Base-by-base conservation (phyloP, 345 rosid species). In the Clarkia xantiana region DNA sequence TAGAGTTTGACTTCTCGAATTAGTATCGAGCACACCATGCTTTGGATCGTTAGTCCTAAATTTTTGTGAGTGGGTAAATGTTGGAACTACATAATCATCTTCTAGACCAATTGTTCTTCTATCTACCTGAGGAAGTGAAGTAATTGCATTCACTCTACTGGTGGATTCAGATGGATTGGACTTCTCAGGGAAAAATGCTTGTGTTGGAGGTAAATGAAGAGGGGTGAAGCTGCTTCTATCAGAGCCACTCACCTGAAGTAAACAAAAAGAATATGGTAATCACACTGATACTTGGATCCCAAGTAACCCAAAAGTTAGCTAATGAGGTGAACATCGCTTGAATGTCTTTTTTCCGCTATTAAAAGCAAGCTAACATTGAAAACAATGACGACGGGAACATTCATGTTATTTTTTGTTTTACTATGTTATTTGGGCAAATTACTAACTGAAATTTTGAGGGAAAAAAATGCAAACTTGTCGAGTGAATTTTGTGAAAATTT, bases 191-290 rank as follows among this genome's bases (percentile, higher is more conserved):
- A 61, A 62, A 56, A 51, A 42, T 2, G 67, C 49, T 51, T 75
- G 57, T 51, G 76, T 66, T 38, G 60, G 57, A 45, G 73, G 54
- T 61, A 72, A 66, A 42, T 61, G 40, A 43, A 56, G 47, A 51
- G 67, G 65, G 55, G 55, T 49, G 53, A 62, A 56, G 47, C 49
- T 48, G 18, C 60, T 70, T 62, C 62, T 75, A 57, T 77, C 76
- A 25, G 43, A 61, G 56, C 70, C 68, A 62, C 62, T 73, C 40
- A 62, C 71, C 86, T 81, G 50, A 52, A 47, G 64, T 58, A 73
- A 76, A 62, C 57, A 67, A 59, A 45, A 67, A 14, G 70, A 61
- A 40, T 63, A 51, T 54, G 29, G 6, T 23, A 23, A 23, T 3
- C 3, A 23, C 29, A 23, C 29, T 0, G 29, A 2, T 2, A 23